Evolutionary conservation across 2,329 filamentous ascomycete species (phyloP).

Genomic region (Claviceps africana): DNA sequence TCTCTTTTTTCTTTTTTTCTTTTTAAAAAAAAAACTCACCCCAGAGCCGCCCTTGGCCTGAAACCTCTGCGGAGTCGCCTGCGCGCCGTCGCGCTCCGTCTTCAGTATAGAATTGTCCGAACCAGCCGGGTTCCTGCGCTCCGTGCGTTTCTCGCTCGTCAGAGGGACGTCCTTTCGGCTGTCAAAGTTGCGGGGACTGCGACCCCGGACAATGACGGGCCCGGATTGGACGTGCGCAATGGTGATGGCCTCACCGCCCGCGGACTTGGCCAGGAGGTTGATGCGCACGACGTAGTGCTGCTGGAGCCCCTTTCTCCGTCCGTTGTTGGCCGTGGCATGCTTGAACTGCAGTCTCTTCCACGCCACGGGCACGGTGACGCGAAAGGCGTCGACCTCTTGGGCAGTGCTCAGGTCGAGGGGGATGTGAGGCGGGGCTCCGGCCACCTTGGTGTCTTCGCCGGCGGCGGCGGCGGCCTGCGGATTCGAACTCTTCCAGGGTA

Average conservation of each 20-base stretch:
- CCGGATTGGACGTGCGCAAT: conserved; percentile 81
- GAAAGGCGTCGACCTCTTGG: conserved; percentile 63
- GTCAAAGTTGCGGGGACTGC: conserved; percentile 89
- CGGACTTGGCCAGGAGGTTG: conserved; percentile 65
- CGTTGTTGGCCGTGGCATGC: conserved; percentile 93
- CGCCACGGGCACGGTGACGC: conserved; percentile 67
- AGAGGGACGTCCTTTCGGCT: conserved; percentile 75
- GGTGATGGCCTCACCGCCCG: conserved; percentile 49
- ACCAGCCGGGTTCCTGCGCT: conserved; percentile 28
- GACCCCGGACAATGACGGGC: conserved; percentile 86
- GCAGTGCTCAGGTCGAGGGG: conserved; percentile 41
- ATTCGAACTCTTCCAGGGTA: conserved; percentile 80
- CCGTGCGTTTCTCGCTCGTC: conserved; percentile 36
- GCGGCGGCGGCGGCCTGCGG: conserved; percentile 26
- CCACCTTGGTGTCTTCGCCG: conserved; percentile 35
- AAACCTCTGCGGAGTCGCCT: conserved; percentile 16
- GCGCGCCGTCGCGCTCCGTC: conserved; percentile 19
- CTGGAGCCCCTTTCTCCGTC: conserved; percentile 81
- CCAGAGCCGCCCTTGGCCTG: conserved; percentile 21
- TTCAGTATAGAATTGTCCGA: conserved; percentile 21
- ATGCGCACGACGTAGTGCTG: conserved; percentile 89
- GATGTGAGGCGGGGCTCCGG: conserved; percentile 37
- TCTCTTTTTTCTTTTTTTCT: not conserved
- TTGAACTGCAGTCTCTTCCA: conserved; percentile 96
- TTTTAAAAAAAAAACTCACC: conserved; percentile 13